These are phyloP conservation scores for Clavulina sp. DNA, from an alignment of 768 basidiomycete genomes.

Conservation along the genomic window DNA sequence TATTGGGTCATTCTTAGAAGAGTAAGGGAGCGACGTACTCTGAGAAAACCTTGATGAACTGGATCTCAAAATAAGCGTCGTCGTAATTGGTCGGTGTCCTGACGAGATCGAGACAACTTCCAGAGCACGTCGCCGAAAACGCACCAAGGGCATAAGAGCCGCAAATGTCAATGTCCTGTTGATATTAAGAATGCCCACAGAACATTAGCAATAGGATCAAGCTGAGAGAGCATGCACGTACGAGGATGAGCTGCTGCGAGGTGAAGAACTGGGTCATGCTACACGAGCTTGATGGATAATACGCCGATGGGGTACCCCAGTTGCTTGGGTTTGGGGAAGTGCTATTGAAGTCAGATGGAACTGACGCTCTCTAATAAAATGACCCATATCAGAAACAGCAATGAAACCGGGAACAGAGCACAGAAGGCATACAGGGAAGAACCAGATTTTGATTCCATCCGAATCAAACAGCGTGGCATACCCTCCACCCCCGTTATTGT, in stretches of 20 bases:
- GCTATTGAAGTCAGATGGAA: neutral
- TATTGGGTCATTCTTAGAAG: no score
- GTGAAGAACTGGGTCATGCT: neutral
- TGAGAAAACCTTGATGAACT: neutral
- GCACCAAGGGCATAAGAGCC: conserved; percentile 2
- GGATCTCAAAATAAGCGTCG: conserved; percentile 9
- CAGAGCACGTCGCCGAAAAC: conserved; percentile 3
- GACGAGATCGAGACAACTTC: conserved; percentile 5
- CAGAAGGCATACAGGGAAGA: neutral
- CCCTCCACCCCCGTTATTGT: neutral
- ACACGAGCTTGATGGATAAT: neutral
- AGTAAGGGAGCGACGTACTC: no score
- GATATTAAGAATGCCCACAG: no score
- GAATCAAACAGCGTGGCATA: neutral
- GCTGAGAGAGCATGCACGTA: neutral
- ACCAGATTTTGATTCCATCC: neutral
- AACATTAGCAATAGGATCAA: no score
- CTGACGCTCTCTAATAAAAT: neutral
- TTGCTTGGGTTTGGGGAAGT: neutral
- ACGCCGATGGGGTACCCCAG: neutral
- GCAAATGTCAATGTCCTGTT: conserved; percentile 4
- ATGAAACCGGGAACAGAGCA: neutral
- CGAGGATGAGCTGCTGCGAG: neutral
- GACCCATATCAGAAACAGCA: no score
- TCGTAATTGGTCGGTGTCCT: conserved; percentile 6